phyloP scores from a whole-genome alignment of 495 filamentous ascomycete species.

The Neurospora sp. region DNA sequence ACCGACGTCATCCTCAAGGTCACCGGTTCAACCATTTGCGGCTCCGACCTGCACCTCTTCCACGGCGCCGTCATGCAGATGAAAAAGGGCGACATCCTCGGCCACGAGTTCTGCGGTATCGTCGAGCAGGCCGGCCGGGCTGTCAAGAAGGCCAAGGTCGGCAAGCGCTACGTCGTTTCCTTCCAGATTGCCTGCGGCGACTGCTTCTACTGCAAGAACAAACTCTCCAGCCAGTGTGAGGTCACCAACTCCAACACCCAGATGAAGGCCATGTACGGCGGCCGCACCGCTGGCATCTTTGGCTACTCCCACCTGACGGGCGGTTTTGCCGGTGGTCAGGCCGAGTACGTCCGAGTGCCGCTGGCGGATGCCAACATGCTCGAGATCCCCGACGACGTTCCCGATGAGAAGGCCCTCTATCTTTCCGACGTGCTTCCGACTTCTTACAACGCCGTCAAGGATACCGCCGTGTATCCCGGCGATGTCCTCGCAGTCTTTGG shows the following conservation, averaged over 20 bases:
- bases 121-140: conserved; percentile 60
- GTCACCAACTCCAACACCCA: conserved; percentile 64
- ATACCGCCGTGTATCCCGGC: conserved; percentile 69
- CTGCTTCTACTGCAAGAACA: conserved; percentile 71
- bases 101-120: conserved; percentile 82
- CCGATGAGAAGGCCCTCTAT: conserved; percentile 77
- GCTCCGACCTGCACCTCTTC: conserved; percentile 73
- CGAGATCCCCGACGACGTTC: conserved; percentile 66
- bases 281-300: conserved; percentile 62
- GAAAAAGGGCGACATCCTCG: conserved; percentile 76
- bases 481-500: conserved; percentile 83
- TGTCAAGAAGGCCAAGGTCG: conserved; percentile 46
- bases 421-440: conserved; percentile 74
- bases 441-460: conserved; percentile 72
- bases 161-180: conserved; percentile 71
- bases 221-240: conserved; percentile 69
- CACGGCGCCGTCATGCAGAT: conserved; percentile 65
- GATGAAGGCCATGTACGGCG: conserved; percentile 63
- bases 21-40: conserved; percentile 80
- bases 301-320: conserved; percentile 72
- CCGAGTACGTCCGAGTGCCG: conserved; percentile 80
- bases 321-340: conserved; percentile 83
- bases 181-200: conserved; percentile 78
- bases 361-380: conserved; percentile 77
- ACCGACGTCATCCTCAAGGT: conserved; percentile 76